Evolutionary conservation across 805 yeast genomes (phyloP), one percentile per base, ranked within the genome.

Genomic region (Zygosaccharomyces bailii): DNA sequence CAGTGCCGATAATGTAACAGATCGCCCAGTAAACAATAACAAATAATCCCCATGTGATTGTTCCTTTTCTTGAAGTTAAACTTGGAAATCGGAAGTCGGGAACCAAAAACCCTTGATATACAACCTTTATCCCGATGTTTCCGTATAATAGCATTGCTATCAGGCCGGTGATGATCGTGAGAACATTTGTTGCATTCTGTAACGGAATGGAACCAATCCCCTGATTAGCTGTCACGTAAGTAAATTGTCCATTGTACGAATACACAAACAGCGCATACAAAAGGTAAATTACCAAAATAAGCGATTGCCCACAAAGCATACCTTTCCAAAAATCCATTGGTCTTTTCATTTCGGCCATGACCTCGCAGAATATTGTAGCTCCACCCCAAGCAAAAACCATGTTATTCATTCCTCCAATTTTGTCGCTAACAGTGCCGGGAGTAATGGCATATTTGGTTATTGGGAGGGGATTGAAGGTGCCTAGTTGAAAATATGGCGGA

Each of bases 301-400:
- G 56, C 4, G 53, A 14, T 52, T 74, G 74, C 17, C 76, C 75
- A 33, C 60, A 49, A 14, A 66, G 47, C 70, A 73, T 67, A 37
- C 76, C 76, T 56, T 72, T 71, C 70, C 73, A 65, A 59, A 74
- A 74, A 44, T 74, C 78, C 65, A 60, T 59, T 6, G 78, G 78
- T 37, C 71, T 63, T 44, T 59, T 63, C 75, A 74, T 69, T 55
- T 74, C 78, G 8, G 78, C 70, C 61, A 74, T 62, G 39, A 74
- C 66, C 51, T 74, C 76, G 13, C 71, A 66, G 59, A 72, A 73
- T 38, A 73, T 69, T 49, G 73, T 66, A n/a, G 78, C 73, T 49
- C 78, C 79, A 33, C 77, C 78, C 63, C 71, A 74, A 2, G 76
- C 70, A 55, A 69, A 74, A 14, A 74, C 74, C 49, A 73, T 66